A percentile compares a stretch with the other conserved stretches of the same genome.
These are phyloP conservation scores for Durotheca rogersii DNA, from an alignment of 495 filamentous ascomycete species.

Conservation along the genomic window DNA sequence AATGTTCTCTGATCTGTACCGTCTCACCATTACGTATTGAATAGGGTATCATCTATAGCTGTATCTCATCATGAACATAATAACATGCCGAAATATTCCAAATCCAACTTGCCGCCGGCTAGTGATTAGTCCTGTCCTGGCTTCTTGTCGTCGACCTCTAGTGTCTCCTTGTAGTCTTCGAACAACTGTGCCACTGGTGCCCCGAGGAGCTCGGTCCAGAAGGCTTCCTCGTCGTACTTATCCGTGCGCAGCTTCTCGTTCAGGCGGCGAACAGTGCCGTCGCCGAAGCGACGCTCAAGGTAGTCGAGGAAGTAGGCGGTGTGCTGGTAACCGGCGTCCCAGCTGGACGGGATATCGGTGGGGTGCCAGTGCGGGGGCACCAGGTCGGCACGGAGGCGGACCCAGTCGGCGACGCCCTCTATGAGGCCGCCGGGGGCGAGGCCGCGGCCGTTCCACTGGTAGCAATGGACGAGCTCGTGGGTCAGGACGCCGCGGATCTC, in stretches of 20 bases:
- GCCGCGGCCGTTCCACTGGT: conserved; percentile 71
- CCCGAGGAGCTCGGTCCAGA: conserved; percentile 74
- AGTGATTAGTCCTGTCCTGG: too few species aligned
- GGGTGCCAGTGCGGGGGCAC: conserved; percentile 83
- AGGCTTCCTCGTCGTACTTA: conserved; percentile 59
- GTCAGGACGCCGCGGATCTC: conserved; percentile 84
- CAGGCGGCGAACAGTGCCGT: conserved; percentile 67
- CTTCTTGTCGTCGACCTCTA: conserved; percentile 25
- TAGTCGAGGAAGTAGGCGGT: conserved; percentile 91
- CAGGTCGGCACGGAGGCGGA: conserved; percentile 71
- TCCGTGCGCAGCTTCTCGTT: conserved; percentile 67
- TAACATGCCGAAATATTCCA: too few species aligned
- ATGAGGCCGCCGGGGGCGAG: conserved; percentile 75
- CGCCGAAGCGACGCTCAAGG: conserved; percentile 63
- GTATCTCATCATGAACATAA: too few species aligned
- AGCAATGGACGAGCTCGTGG: conserved; percentile 96
- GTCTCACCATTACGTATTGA: conserved; percentile 10
- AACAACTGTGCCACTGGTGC: conserved; percentile 66
- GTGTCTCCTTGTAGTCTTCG: conserved; percentile 60
- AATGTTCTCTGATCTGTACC: not conserved
- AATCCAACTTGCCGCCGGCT: too few species aligned
- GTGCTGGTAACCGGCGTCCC: conserved; percentile 91
- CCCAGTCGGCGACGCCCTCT: conserved; percentile 94
- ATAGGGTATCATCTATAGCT: conserved; percentile 20
- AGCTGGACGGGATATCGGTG: conserved; percentile 54